Evolutionary conservation across 306 rosid species (phyloP).

Genomic region (Corylus heterophylla): DNA sequence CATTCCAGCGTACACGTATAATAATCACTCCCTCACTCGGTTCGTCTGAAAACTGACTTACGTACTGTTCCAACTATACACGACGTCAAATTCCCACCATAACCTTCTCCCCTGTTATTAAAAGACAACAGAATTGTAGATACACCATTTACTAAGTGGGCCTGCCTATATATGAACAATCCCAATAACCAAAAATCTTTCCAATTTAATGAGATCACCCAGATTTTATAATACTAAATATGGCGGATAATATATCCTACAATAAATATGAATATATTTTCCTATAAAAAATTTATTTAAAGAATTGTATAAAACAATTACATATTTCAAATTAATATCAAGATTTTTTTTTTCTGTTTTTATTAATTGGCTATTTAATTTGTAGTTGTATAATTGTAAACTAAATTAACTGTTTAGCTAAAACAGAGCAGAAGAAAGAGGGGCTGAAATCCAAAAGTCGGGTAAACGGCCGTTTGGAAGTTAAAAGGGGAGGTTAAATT

Average conservation of each 20-base stretch:
- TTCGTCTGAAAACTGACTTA: neutral
- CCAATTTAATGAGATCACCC: neutral
- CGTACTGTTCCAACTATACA: conserved; percentile 10
- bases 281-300: no score
- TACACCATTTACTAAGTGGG: neutral
- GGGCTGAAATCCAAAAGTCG: neutral
- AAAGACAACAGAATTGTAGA: neutral
- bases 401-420: neutral
- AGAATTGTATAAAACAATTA: no score
- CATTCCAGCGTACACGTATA: conserved; percentile 46
- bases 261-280: no score
- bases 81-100: conserved; percentile 8
- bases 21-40: conserved; percentile 18
- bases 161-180: neutral
- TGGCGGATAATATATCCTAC: no score
- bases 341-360: no score
- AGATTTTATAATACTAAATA: no score
- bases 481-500: conserved; percentile 2
- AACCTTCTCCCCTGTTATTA: neutral
- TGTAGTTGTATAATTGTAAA: no score
- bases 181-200: conserved; percentile 8
- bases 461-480: conserved; percentile 33
- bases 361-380: no score
- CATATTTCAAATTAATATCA: no score
- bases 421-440: neutral